Conservation (phyloP, 805 yeast species). For the Pichia californica region DNA sequence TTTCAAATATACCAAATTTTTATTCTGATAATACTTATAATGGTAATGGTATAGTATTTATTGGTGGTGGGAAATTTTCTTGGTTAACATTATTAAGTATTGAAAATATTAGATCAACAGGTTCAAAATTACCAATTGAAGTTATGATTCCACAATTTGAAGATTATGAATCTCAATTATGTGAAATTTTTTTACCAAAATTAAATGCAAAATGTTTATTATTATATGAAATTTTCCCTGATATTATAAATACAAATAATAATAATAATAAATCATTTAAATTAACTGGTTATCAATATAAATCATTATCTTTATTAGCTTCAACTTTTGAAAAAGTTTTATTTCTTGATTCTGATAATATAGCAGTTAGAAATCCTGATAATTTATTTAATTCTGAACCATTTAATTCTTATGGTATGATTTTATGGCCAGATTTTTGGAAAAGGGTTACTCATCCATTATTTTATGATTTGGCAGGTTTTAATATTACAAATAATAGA, state of each 20-base stretch:
- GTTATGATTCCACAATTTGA: conserved; percentile 34
- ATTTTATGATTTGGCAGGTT: conserved; percentile 40
- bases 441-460: conserved; percentile 47
- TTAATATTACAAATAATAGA: conserved; percentile 27
- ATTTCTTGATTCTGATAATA: conserved; percentile 47
- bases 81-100: conserved; percentile 54
- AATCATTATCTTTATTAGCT: conserved; percentile 41
- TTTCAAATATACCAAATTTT: conserved; percentile 31
- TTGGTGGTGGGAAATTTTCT: conserved; percentile 72
- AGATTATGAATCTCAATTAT: conserved; percentile 35
- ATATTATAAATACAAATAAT: conserved; percentile 13
- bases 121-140: conserved; percentile 43
- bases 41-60: conserved; percentile 60
- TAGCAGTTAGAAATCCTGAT: conserved; percentile 43
- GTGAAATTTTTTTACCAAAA: conserved; percentile 34
- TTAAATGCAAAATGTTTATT: conserved; percentile 57
- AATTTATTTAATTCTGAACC: conserved; percentile 50
- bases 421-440: conserved; percentile 61
- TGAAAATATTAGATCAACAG: conserved; percentile 38
- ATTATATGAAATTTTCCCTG: conserved; percentile 44
- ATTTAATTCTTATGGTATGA: conserved; percentile 42
- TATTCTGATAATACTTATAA: conserved; percentile 30
- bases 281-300: conserved; percentile 44
- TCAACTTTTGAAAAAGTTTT: conserved; percentile 49
- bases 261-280: conserved; percentile 6